These are phyloP conservation scores for Colletotrichum sp. DNA, from an alignment of 2,329 filamentous ascomycete genomes.

Conservation along the genomic window DNA sequence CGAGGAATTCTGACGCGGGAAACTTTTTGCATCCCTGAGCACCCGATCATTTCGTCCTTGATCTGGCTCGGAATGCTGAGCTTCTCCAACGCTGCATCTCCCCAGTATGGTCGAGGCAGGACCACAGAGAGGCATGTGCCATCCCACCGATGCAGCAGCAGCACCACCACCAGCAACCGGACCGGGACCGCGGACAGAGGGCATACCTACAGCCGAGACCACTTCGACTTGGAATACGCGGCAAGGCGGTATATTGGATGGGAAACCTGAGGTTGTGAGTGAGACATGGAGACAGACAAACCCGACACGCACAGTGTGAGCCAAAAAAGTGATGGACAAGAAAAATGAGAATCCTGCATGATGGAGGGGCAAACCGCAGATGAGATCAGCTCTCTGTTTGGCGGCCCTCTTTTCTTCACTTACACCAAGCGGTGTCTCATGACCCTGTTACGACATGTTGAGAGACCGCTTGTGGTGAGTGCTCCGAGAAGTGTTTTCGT, in stretches of 20 bases:
- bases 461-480: not conserved
- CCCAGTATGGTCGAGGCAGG: not conserved
- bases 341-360: not conserved
- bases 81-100: not conserved
- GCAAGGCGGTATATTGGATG: not conserved
- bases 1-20: not conserved
- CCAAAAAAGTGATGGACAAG: not conserved
- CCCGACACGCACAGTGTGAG: slow-evolving; percentile 10
- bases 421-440: not conserved
- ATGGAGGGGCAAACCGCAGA: not conserved
- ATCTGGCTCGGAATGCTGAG: not conserved
- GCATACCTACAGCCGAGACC: not conserved
- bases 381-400: not conserved
- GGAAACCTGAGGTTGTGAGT: not conserved
- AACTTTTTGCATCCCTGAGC: not conserved
- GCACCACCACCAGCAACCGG: not conserved
- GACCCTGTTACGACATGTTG: not conserved
- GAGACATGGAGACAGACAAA: not conserved
- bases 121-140: not conserved
- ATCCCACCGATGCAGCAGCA: slow-evolving; percentile 3
- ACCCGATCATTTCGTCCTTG: not conserved
- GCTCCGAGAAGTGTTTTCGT: not conserved
- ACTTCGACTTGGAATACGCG: not conserved
- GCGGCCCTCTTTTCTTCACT: not conserved
- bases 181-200: not conserved